These are phyloP conservation scores for Venturia oleaginea DNA, from an alignment of 2,329 filamentous ascomycete species.

Conservation along the genomic window DNA sequence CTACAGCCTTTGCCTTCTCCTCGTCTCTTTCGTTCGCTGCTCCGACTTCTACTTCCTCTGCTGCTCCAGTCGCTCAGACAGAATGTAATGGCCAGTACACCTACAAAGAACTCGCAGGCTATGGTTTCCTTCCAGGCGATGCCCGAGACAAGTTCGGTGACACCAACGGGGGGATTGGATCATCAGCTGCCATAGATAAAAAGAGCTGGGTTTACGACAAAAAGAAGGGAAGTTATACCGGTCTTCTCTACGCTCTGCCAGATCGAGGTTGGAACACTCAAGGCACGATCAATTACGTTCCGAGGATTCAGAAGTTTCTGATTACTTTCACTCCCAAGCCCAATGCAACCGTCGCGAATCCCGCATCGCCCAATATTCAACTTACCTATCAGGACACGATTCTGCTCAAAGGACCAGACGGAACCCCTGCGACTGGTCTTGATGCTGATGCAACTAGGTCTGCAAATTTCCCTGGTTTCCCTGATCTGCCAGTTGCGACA, in stretches of 20 bases:
- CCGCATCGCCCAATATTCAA: slow-evolving; percentile 51
- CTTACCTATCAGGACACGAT: slow-evolving; percentile 57
- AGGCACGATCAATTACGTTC: slow-evolving; percentile 59
- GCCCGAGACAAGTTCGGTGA: slow-evolving; percentile 59
- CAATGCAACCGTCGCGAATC: slow-evolving; percentile 42
- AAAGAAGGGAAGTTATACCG: slow-evolving; percentile 47
- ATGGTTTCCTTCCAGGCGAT: slow-evolving; percentile 50
- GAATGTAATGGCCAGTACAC: slow-evolving; percentile 53
- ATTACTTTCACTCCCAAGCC: slow-evolving; percentile 48
- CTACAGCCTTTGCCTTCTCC: not conserved
- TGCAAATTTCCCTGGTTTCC: slow-evolving; percentile 49
- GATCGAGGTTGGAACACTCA: slow-evolving; percentile 68
- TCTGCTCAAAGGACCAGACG: slow-evolving; percentile 54
- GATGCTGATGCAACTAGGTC: slow-evolving; percentile 49
- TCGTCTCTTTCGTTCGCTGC: slow-evolving; percentile 1
- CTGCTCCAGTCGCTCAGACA: slow-evolving; percentile 8
- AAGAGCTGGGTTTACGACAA: slow-evolving; percentile 43
- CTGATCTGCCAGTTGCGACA: slow-evolving; percentile 52
- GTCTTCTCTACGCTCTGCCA: slow-evolving; percentile 54
- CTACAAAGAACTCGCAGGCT: slow-evolving; percentile 60
- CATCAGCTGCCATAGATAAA: slow-evolving; percentile 53
- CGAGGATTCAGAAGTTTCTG: slow-evolving; percentile 58
- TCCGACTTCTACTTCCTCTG: not conserved
- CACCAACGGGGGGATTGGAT: slow-evolving; percentile 59
- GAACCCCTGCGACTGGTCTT: slow-evolving; percentile 53